These are phyloP conservation scores for Dothiorella sarmentorum DNA, from an alignment of 2,329 filamentous ascomycete species.

Conservation along the genomic window DNA sequence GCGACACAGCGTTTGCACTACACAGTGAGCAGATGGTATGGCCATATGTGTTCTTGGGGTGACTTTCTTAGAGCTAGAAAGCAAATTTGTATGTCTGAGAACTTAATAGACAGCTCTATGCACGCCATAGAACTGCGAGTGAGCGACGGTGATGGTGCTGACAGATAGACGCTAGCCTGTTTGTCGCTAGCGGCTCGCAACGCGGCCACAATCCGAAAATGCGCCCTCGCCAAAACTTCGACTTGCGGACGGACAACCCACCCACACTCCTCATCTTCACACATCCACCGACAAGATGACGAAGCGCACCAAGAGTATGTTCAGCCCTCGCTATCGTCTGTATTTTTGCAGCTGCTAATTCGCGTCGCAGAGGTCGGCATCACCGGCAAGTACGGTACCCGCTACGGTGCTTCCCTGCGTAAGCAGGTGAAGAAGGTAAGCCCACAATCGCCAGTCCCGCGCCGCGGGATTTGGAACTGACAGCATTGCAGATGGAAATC, in stretches of 20 bases:
- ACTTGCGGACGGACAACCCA: slow-evolving; percentile 9
- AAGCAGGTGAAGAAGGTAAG: slow-evolving; percentile 88
- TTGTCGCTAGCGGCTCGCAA: slow-evolving; percentile 6
- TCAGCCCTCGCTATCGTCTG: not conserved
- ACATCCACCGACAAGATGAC: slow-evolving; percentile 53
- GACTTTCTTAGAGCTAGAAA: too few relatives aligned
- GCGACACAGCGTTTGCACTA: not conserved
- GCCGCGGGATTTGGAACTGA: not conserved
- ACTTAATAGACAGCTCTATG: too few relatives aligned
- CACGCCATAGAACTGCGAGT: not conserved
- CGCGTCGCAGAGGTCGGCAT: slow-evolving; percentile 72
- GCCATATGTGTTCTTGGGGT: not conserved
- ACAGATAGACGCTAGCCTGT: not conserved
- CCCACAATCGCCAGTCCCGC: not conserved
- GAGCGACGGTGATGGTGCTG: not conserved
- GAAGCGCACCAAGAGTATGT: slow-evolving; percentile 33
- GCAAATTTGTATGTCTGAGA: too few relatives aligned
- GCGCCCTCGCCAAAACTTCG: slow-evolving; percentile 15
- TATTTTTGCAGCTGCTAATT: slow-evolving; percentile 9
- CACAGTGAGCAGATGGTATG: not conserved
- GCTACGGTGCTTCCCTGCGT: slow-evolving; percentile 98
- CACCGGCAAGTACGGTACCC: slow-evolving; percentile 70
- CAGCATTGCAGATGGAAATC: slow-evolving; percentile 68
- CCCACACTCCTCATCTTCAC: slow-evolving; percentile 5
- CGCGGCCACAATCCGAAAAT: slow-evolving; percentile 8